Evolutionary conservation across 1,284 basidiomycete genomes (phyloP).

Genomic region (Coriolopsis trogii): DNA sequence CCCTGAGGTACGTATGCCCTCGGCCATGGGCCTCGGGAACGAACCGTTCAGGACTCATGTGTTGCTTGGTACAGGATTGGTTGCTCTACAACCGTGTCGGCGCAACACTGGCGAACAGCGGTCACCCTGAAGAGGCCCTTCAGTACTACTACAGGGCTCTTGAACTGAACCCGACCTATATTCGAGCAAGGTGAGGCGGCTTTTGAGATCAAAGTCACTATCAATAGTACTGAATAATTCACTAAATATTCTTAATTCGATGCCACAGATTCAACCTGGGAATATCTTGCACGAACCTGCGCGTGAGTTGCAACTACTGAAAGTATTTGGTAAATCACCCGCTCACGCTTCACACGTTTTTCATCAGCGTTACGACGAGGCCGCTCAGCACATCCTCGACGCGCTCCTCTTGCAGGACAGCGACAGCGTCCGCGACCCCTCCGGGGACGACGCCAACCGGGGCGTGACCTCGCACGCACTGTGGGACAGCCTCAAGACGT

Average conservation of each 20-base stretch:
- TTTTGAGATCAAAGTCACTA: too few species aligned
- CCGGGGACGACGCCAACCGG: conserved; percentile 51
- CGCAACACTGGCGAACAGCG: conserved; percentile 94
- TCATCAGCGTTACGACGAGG: conserved; percentile 77
- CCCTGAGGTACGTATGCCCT: conserved; percentile 72
- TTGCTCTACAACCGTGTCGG: conserved; percentile 95
- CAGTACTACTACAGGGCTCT: conserved; percentile 91
- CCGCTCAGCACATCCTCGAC: conserved; percentile 83
- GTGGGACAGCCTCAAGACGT: conserved; percentile 85
- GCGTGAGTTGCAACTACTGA: too few species aligned
- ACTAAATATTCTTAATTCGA: neutral
- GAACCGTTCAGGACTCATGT: neutral
- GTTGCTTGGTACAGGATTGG: conserved; percentile 75
- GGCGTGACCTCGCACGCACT: conserved; percentile 78
- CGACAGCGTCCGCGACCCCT: conserved; percentile 61
- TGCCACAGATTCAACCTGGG: conserved; percentile 81
- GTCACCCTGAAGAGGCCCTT: conserved; percentile 82
- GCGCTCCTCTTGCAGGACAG: conserved; percentile 86
- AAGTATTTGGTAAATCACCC: too few species aligned
- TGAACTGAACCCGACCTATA: conserved; percentile 90
- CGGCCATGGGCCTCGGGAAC: neutral
- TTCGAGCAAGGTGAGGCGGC: conserved; percentile 83
- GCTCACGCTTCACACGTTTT: neutral
- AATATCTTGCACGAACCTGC: conserved; percentile 87
- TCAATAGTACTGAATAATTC: too few species aligned